Base-by-base conservation (phyloP, 257 asterid species). In the Rauvolfia tetraphylla region DNA sequence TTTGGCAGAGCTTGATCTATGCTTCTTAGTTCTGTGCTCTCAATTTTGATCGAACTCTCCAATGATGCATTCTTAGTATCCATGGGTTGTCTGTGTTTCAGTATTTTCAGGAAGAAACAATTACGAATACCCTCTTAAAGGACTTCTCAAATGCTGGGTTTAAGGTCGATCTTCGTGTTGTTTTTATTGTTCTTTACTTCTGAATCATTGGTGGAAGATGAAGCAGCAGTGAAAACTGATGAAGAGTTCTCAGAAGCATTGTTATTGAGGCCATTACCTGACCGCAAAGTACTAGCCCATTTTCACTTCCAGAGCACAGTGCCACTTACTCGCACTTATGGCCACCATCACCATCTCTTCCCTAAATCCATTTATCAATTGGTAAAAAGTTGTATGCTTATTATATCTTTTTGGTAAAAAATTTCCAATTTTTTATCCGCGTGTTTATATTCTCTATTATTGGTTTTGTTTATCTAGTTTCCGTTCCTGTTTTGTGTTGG, bases 361-460 rank as follows among this genome's bases (percentile, higher is more conserved):
- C 99, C 98, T 68, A 95, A 93, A 87, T 88, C 99, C 69, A 93
- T 95, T 72, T 93, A 89, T 83, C 98, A 92, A 71, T 91, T 95
- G 96, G 99, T 91, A 85, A 31, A 44, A 62, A 17, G 46, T 34
- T 27, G 15, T 36, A 13, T 70, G 2, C 29, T 12, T 27, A 27
- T 67, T 23, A 34, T 23, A 27, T 9, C 0, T 77, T 13, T 17
- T 31, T 41, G 51, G 15, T 46, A 49, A 49, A 7, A 49, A 17
- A 49, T 49, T 49, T 74, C 29, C 70, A 39, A 41, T 25, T 23
- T 12, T 46, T 44, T 58, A 7, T 3, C 17, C 5, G 7, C 10
- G 5, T 23, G 10, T 61, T 33, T 33, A 17, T 11, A 20, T 49
- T 25, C 33, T 41, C 10, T 10, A 7, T 72, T 7, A 20, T 70